Percentiles rank a stretch among this genome's conserved stretches.
Conservation (phyloP, 768 basidiomycete genomes). For the Coprinopsis sp. region DNA sequence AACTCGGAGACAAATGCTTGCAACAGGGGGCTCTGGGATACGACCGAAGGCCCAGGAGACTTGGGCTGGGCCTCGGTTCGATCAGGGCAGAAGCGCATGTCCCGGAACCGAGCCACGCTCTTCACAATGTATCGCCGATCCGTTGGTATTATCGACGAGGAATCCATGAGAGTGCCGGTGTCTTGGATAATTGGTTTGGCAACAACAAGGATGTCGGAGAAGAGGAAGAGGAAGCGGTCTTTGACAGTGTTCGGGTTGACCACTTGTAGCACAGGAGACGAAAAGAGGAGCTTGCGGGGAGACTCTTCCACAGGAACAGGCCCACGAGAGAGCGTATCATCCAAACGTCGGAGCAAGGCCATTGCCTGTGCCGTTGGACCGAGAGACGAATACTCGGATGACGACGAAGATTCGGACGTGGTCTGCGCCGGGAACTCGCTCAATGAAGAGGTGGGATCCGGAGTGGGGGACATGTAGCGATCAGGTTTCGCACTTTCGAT, state of each 20-base stretch:
- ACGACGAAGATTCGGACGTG: conserved; percentile 68
- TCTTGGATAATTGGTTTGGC: conserved; percentile 83
- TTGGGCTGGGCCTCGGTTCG: conserved; percentile 56
- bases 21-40: conserved; percentile 58
- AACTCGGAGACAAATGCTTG: conserved; percentile 77
- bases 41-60: conserved; percentile 28
- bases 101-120: conserved; percentile 75
- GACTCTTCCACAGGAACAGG: conserved; percentile 75
- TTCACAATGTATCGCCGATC: conserved; percentile 87
- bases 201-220: conserved; percentile 90
- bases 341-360: conserved; percentile 61
- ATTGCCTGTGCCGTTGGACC: conserved; percentile 40
- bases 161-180: conserved; percentile 57
- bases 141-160: conserved; percentile 44
- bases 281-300: conserved; percentile 79
- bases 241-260: conserved; percentile 93
- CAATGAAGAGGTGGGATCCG: conserved; percentile 73
- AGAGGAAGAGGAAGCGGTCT: conserved; percentile 95
- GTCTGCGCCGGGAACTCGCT: conserved; percentile 67
- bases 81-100: conserved; percentile 66
- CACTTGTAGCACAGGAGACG: conserved; percentile 87
- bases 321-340: conserved; percentile 63
- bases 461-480: conserved; percentile 59
- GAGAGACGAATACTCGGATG: conserved; percentile 62
- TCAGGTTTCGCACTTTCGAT: conserved; percentile 42